Evolutionary conservation across 768 basidiomycete genomes (phyloP).

Genomic region (Candolleomyces efflorescens): DNA sequence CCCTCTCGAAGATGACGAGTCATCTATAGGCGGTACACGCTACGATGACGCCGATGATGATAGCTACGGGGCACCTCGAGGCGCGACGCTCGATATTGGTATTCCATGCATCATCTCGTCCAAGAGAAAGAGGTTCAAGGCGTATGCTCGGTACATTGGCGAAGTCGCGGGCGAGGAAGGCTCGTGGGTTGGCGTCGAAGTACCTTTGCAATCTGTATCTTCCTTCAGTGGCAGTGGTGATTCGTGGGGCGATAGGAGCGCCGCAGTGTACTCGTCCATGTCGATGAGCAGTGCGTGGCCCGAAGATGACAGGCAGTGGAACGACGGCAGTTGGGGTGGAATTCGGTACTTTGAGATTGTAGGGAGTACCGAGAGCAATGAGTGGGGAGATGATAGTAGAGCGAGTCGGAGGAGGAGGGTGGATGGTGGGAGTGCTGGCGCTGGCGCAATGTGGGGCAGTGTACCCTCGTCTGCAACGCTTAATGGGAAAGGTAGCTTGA

Average conservation of each 20-base stretch:
- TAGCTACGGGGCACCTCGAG: constrained; percentile 32
- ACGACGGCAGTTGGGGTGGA: constrained; percentile 81
- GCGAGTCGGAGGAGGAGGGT: constrained; percentile 41
- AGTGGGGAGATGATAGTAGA: constrained; percentile 60
- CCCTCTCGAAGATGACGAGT: constrained; percentile 12
- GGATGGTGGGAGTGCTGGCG: constrained; percentile 30
- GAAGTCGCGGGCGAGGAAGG: constrained; percentile 79
- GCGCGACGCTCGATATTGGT: constrained; percentile 77
- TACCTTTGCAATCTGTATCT: constrained; percentile 46
- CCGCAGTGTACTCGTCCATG: constrained; percentile 2
- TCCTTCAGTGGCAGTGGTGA: constrained; percentile 30
- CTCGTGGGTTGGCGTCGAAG: constrained; percentile 90
- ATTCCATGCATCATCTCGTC: constrained; percentile 89
- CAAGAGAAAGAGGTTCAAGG: constrained; percentile 79
- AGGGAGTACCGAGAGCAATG: constrained; percentile 36
- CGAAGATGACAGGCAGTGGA: constrained; percentile 69
- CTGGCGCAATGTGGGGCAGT: constrained; percentile 13
- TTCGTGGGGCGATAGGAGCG: constrained; percentile 33
- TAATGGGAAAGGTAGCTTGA: constrained; percentile 28
- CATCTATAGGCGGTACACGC: background rate
- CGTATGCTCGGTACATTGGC: constrained; percentile 84
- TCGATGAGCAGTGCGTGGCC: constrained; percentile 7
- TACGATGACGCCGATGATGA: background rate
- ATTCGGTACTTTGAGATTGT: constrained; percentile 82
- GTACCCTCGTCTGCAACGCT: constrained; percentile 8